Percentiles rank a stretch among this genome's conserved stretches.
Conservation (phyloP, 1,284 basidiomycete species). For the Cutaneotrichosporon spelunceum region DNA sequence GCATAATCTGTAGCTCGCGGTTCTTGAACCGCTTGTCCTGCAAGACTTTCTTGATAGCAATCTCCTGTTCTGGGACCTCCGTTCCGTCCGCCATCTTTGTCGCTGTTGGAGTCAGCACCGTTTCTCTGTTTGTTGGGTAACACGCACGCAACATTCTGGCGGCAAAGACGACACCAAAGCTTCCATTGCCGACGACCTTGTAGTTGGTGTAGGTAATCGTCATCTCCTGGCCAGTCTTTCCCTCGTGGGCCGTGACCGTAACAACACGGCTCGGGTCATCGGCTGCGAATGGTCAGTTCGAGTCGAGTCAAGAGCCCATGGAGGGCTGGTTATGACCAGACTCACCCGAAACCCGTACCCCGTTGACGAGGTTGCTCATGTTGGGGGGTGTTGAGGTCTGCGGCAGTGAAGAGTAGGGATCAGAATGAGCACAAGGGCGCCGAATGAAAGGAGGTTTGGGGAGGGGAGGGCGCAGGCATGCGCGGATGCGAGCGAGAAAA, state of each 20-base stretch:
- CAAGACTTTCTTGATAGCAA: constrained; percentile 99
- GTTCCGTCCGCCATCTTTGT: constrained; percentile 43
- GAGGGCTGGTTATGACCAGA: constrained; percentile 32
- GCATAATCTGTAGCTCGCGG: constrained; percentile 99
- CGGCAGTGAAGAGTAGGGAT: background rate
- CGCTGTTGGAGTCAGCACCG: constrained; percentile 22
- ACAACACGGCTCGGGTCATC: constrained; percentile 95
- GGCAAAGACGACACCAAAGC: constrained; percentile 95
- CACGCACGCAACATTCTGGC: constrained; percentile 56
- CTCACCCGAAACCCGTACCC: constrained; percentile 84
- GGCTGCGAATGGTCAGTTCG: constrained; percentile 26
- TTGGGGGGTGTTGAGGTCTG: constrained; percentile 2
- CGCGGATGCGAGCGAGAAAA: background rate
- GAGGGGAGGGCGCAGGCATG: background rate
- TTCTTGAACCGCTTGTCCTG: constrained; percentile 99
- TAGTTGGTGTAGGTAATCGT: constrained; percentile 94
- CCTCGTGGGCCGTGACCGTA: constrained; percentile 90
- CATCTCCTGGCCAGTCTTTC: constrained; percentile 82
- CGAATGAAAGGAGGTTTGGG: background rate
- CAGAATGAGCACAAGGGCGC: background rate
- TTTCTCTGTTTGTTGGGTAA: background rate
- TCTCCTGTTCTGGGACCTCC: constrained; percentile 72
- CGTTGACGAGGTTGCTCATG: constrained; percentile 61
- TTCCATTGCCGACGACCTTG: constrained; percentile 98
- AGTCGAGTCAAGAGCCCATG: background rate